Evolutionary conservation across 2,329 filamentous ascomycete genomes (phyloP), one percentile per base, ranked within the genome.

Genomic region (Aspergillus puulaauensis): DNA sequence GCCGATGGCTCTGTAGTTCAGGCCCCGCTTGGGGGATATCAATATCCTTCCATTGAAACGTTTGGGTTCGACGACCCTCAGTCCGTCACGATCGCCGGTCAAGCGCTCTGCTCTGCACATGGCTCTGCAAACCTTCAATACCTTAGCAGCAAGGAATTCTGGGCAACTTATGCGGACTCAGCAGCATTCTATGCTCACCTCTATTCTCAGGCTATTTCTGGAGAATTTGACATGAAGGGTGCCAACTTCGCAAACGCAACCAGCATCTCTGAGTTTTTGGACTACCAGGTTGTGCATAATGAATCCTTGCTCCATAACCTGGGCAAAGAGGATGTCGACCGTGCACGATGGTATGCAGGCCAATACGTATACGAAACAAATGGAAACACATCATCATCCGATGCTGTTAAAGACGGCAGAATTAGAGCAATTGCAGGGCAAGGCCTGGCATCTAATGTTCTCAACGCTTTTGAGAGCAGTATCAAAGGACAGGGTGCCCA

Each of bases 211-310:
- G 73, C 78, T 49, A 73, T 86, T 19, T 68, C 73, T 2, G 77
- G 73, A 1, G 67, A 78, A 31, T 71, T 82, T 19, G 64, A 70
- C 11, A 60, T 66, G 41, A 64, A 68, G 2, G 68, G 65, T 12
- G 81, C 78, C 51, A 76, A 77, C 54, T 85, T 83, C 65, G 68
- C 67, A 9, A 81, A 85, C 56, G 83, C 83, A 2, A 77, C 80
- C 59, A 66, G 75, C 12, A 82, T 87, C 59, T 82, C 78, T 54
- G 83, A 87, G 59, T 85, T 82, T 63, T 69, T 86, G 45, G 76
- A 79, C 33, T 86, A 86, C 67, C 75, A 79, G 40, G 77, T 77
- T 51, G 64, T 74, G 17, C 83, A 87, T 70, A 83, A 86, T 62
- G 64, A 65, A 9, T 78, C 74, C 6, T 70, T 79, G 21, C 66